Percentiles rank a stretch among this genome's conserved stretches.
Evolutionary conservation across 495 filamentous ascomycete species (phyloP).

Genomic region (Lophium mytilinum): DNA sequence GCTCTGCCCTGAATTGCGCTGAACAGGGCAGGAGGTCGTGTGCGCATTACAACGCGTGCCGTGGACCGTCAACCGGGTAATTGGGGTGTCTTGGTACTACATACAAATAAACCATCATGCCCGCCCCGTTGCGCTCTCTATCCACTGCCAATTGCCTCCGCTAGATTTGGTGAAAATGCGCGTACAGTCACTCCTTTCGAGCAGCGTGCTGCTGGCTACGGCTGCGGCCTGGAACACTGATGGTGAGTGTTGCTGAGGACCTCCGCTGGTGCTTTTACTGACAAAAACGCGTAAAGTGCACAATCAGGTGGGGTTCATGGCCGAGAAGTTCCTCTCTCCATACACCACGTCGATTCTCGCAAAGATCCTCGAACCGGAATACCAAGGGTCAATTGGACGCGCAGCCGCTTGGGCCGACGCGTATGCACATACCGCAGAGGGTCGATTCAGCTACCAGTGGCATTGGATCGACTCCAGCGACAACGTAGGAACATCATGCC

Average conservation of each 20-base stretch:
- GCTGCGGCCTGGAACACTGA: conserved; percentile 28
- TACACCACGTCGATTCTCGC: conserved; percentile 21
- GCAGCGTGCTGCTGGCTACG: conserved; percentile 7
- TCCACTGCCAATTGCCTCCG: no score
- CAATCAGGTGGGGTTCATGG: conserved; percentile 33
- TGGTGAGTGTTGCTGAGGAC: neutral
- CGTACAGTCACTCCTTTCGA: neutral
- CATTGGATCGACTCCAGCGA: conserved; percentile 20
- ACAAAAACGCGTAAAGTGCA: conserved; percentile 16
- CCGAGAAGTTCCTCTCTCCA: conserved; percentile 28
- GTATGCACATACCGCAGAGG: conserved; percentile 23
- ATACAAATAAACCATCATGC: no score
- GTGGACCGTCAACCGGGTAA: no score
- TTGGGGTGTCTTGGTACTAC: no score
- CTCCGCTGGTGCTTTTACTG: neutral
- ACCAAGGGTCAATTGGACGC: conserved; percentile 28
- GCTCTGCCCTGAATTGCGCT: neutral
- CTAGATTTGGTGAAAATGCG: neutral
- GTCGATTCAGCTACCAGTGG: conserved; percentile 18
- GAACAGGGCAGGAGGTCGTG: neutral
- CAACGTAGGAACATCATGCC: neutral
- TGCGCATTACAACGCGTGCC: neutral
- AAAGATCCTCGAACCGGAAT: conserved; percentile 30
- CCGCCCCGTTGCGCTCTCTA: no score
- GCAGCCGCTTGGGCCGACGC: conserved; percentile 29